Conservation (phyloP, 2,329 filamentous ascomycete genomes). For the Paradendryphiella salina region DNA sequence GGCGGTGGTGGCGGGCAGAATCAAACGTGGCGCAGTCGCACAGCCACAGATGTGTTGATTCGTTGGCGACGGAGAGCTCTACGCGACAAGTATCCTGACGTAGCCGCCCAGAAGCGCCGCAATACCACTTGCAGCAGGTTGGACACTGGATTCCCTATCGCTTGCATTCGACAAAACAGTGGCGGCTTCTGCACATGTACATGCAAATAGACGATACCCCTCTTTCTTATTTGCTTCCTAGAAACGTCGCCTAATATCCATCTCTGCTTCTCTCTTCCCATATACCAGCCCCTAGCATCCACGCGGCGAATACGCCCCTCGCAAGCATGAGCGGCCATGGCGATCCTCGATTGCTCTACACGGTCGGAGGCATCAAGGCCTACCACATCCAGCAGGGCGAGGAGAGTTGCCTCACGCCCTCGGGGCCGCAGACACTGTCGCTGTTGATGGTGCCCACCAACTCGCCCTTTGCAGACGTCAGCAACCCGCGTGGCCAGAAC, state of each 20-base stretch:
- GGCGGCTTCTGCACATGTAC: constrained; percentile 5
- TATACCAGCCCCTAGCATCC: not conserved
- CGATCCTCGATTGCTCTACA: constrained; percentile 60
- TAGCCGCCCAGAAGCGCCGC: constrained; percentile 19
- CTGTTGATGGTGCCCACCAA: constrained; percentile 94
- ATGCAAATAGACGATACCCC: constrained; percentile 21
- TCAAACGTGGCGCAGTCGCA: constrained; percentile 3
- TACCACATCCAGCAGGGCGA: constrained; percentile 89
- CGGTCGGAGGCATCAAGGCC: constrained; percentile 80
- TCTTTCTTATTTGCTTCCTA: constrained; percentile 5
- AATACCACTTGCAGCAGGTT: constrained; percentile 17
- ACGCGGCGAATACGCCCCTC: constrained; percentile 16
- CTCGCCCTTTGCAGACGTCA: constrained; percentile 64
- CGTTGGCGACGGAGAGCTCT: not conserved
- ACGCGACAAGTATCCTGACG: constrained; percentile 4
- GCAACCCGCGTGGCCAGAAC: constrained; percentile 60
- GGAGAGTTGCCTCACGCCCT: constrained; percentile 79
- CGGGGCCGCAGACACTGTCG: constrained; percentile 87
- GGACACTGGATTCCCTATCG: constrained; percentile 8
- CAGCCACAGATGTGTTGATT: constrained; percentile 10
- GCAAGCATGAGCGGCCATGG: constrained; percentile 55
- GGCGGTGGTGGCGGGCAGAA: not conserved
- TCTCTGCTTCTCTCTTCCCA: not conserved
- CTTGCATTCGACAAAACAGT: constrained; percentile 20
- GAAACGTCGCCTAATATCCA: not conserved